phyloP scores from a whole-genome alignment of 2,329 filamentous ascomycete species.

The Coniella vitis region DNA sequence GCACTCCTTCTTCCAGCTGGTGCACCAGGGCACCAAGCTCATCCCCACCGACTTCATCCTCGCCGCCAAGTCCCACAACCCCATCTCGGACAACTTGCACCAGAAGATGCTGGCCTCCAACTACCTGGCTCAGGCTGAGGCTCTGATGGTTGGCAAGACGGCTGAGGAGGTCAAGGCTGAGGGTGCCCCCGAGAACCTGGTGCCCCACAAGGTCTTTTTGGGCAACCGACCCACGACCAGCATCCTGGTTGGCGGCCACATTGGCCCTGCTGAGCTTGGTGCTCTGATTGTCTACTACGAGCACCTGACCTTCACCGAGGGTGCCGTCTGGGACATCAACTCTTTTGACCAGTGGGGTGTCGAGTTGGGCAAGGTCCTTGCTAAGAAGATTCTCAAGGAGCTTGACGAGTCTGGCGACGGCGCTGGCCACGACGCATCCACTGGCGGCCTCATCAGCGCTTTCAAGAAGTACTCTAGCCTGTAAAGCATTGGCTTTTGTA shows the following conservation, averaged over 20 bases:
- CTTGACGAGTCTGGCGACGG: slow-evolving; percentile 71
- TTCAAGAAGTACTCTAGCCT: slow-evolving; percentile 71
- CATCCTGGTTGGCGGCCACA: slow-evolving; percentile 82
- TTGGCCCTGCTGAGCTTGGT: slow-evolving; percentile 88
- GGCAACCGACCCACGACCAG: slow-evolving; percentile 96
- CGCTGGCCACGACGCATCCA: slow-evolving; percentile 75
- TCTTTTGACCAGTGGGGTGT: slow-evolving; percentile 99
- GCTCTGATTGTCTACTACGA: slow-evolving; percentile 98
- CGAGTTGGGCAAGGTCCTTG: slow-evolving; percentile 91
- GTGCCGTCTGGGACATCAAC: slow-evolving; percentile 99
- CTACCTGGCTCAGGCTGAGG: slow-evolving; percentile 85
- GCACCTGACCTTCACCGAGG: slow-evolving; percentile 96
- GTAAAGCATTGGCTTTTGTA: slow-evolving; percentile 23
- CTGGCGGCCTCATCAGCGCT: slow-evolving; percentile 79
- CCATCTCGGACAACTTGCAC: slow-evolving; percentile 83
- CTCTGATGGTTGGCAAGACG: slow-evolving; percentile 86
- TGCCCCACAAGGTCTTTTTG: slow-evolving; percentile 98
- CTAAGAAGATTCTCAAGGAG: slow-evolving; percentile 85
- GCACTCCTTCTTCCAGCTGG: slow-evolving; percentile 99
- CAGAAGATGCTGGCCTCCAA: slow-evolving; percentile 94
- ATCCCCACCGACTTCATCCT: slow-evolving; percentile 98
- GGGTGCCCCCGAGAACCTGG: slow-evolving; percentile 64
- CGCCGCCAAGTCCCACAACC: slow-evolving; percentile 94
- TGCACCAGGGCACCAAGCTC: slow-evolving; percentile 98
- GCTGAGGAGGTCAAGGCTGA: slow-evolving; percentile 72